phyloP scores from a whole-genome alignment of 148 eudicot genomes.

The Diospyros kaki region DNA sequence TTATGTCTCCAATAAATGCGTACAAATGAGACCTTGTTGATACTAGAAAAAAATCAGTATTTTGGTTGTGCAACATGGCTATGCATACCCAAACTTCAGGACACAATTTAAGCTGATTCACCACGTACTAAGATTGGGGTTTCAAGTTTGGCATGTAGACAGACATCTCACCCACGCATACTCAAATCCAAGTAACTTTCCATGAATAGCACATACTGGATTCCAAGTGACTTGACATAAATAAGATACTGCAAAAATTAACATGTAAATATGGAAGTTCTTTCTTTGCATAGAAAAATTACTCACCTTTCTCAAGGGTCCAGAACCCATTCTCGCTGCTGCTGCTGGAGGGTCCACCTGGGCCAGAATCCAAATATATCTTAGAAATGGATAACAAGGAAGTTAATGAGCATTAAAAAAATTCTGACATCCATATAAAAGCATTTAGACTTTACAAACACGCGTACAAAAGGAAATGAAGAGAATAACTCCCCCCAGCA shows the following conservation, averaged over 20 bases:
- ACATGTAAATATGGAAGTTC: background rate
- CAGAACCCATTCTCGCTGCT: constrained; percentile 38
- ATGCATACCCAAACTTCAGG: too few relatives aligned
- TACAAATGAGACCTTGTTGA: background rate
- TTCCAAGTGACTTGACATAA: too few relatives aligned
- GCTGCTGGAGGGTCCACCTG: constrained; percentile 32
- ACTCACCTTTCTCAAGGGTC: constrained; percentile 46
- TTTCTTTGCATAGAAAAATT: background rate
- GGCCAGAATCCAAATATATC: constrained; percentile 4
- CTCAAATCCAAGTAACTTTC: background rate
- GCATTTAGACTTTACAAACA: background rate
- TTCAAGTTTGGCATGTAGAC: background rate
- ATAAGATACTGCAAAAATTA: background rate
- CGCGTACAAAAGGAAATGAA: background rate
- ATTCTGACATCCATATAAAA: background rate
- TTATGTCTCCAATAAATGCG: background rate
- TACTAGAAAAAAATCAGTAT: too few relatives aligned
- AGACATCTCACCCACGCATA: background rate
- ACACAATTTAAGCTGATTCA: background rate
- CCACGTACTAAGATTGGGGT: background rate
- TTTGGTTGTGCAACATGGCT: too few relatives aligned
- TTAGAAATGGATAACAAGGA: background rate
- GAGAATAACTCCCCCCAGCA: background rate
- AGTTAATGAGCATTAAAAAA: background rate
- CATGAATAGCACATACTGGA: background rate